Percentiles rank a stretch among this genome's conserved stretches.
phyloP scores from a whole-genome alignment of 805 yeast genomes.

The Kuraishia borneana region DNA sequence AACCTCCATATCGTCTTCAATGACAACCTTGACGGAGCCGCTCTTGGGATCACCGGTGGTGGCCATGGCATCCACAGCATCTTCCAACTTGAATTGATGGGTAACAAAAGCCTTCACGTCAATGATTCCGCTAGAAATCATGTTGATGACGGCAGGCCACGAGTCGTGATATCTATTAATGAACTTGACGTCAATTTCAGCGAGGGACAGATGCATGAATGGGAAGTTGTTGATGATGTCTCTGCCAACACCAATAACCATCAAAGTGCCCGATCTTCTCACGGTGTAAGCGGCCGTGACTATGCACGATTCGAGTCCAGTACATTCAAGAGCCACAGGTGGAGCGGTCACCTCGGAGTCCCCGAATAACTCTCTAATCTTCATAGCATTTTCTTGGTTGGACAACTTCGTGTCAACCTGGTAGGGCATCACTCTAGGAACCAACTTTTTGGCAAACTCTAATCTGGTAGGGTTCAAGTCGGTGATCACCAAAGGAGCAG shows the following conservation, averaged over 20 bases:
- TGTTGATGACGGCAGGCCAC: slow-evolving; percentile 45
- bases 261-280: slow-evolving; percentile 33
- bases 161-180: slow-evolving; percentile 44
- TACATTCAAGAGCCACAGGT: slow-evolving; percentile 37
- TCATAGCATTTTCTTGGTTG: slow-evolving; percentile 25
- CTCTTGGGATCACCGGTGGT: slow-evolving; percentile 25
- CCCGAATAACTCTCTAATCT: slow-evolving; percentile 24
- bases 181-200: slow-evolving; percentile 39
- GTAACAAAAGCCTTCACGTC: slow-evolving; percentile 35
- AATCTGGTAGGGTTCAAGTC: slow-evolving; percentile 34
- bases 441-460: slow-evolving; percentile 30
- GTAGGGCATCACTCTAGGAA: slow-evolving; percentile 35
- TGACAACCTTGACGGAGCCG: slow-evolving; percentile 36
- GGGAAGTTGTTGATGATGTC: slow-evolving; percentile 34
- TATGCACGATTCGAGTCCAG: slow-evolving; percentile 40
- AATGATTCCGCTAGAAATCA: slow-evolving; percentile 30
- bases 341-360: slow-evolving; percentile 25
- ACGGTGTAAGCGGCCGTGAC: slow-evolving; percentile 33
- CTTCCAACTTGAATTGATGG: slow-evolving; percentile 33
- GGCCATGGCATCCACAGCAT: slow-evolving; percentile 34
- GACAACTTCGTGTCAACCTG: slow-evolving; percentile 22
- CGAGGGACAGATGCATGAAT: slow-evolving; percentile 41
- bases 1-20: slow-evolving; percentile 25
- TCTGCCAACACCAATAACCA: slow-evolving; percentile 42
- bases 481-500: slow-evolving; percentile 38